Conservation (phyloP, 164 flowering plant species). For the Brasenia schreberi region DNA sequence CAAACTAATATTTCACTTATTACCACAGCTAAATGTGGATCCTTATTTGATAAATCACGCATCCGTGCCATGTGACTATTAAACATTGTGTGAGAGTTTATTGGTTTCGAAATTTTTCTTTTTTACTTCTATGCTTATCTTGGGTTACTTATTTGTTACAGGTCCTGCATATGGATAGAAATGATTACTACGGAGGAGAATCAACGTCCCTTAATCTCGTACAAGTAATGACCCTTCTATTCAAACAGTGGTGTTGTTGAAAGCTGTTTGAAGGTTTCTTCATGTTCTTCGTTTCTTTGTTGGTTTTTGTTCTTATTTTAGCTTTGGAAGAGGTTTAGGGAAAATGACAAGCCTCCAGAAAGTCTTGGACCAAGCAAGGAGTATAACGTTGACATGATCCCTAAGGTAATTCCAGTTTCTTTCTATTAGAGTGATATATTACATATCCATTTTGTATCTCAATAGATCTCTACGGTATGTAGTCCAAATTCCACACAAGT, state of each 20-base stretch:
- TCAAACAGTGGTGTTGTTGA: neutral
- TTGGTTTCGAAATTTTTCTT: neutral
- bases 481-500: too few species aligned
- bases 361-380: conserved; percentile 67
- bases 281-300: neutral
- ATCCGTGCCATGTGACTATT: neutral
- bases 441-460: too few species aligned
- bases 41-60: neutral
- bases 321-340: conserved; percentile 92
- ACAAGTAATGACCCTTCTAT: conserved; percentile 31
- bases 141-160: conserved; percentile 9
- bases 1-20: too few species aligned
- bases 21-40: neutral
- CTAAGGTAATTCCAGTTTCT: conserved; percentile 40
- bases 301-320: conserved; percentile 8
- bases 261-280: neutral
- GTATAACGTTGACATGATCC: conserved; percentile 93
- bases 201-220: conserved; percentile 65
- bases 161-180: conserved; percentile 91
- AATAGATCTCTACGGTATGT: too few species aligned
- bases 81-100: neutral
- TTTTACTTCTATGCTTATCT: too few species aligned
- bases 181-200: conserved; percentile 89
- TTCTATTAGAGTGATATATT: too few species aligned
- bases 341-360: conserved; percentile 54